Evolutionary conservation across 2,329 filamentous ascomycete species (phyloP).

Genomic region (Neonectria coccinea): DNA sequence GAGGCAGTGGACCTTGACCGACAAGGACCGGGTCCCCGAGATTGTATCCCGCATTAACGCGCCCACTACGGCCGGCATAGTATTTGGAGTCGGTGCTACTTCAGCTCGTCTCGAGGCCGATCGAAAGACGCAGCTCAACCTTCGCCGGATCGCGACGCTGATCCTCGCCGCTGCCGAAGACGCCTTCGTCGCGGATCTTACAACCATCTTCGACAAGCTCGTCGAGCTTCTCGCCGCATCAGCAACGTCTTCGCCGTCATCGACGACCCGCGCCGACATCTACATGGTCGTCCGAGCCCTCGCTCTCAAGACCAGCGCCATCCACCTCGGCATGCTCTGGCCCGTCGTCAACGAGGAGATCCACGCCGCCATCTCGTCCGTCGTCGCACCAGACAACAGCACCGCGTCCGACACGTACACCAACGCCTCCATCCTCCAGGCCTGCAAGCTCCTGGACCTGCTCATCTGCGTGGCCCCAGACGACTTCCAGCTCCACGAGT

Average conservation of each 20-base stretch:
- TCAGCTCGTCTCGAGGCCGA: constrained; percentile 96
- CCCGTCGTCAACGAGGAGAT: constrained; percentile 89
- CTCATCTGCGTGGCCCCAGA: constrained; percentile 89
- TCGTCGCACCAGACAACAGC: constrained; percentile 75
- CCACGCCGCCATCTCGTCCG: constrained; percentile 80
- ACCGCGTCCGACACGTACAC: constrained; percentile 77
- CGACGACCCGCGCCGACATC: constrained; percentile 86
- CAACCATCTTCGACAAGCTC: constrained; percentile 81
- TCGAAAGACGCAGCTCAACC: constrained; percentile 88
- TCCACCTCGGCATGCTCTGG: constrained; percentile 89
- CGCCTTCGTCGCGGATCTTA: constrained; percentile 81
- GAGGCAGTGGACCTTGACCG: constrained; percentile 83
- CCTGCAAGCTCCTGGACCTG: constrained; percentile 91
- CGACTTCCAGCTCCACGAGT: constrained; percentile 98
- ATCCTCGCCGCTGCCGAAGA: constrained; percentile 82
- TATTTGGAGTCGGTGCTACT: constrained; percentile 97
- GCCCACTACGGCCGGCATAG: constrained; percentile 92
- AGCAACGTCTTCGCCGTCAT: constrained; percentile 90
- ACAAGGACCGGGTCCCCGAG: constrained; percentile 90
- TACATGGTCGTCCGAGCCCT: constrained; percentile 89
- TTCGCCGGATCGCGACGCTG: constrained; percentile 84
- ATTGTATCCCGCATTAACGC: constrained; percentile 81
- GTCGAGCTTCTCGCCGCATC: constrained; percentile 89
- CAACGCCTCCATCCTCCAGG: constrained; percentile 83
- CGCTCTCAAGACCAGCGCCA: constrained; percentile 79